Evolutionary conservation across 164 flowering plant genomes (phyloP).

Genomic region (Dillenia turbinata): DNA sequence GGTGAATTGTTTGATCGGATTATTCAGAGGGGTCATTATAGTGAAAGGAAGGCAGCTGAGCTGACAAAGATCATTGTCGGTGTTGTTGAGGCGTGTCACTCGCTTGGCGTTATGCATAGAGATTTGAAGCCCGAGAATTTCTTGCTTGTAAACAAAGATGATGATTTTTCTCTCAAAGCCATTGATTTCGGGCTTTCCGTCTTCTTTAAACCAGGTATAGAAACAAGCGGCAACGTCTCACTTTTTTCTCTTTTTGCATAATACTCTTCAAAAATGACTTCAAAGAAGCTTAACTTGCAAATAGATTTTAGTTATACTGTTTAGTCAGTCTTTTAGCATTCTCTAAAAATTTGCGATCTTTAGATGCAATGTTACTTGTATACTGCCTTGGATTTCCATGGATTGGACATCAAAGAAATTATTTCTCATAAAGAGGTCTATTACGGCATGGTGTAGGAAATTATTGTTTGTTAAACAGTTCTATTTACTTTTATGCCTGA

Average conservation of each 20-base stretch:
- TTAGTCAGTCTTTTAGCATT: too few species aligned
- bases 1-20: slow-evolving; percentile 89
- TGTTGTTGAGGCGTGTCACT: slow-evolving; percentile 87
- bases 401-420: too few species aligned
- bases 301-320: too few species aligned
- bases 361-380: too few species aligned
- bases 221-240: background rate
- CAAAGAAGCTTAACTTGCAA: too few species aligned
- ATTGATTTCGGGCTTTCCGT: slow-evolving; percentile 93
- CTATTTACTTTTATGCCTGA: slow-evolving; percentile 4
- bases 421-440: too few species aligned
- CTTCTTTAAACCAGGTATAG: slow-evolving; percentile 84
- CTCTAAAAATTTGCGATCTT: too few species aligned
- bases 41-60: slow-evolving; percentile 88
- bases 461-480: too few species aligned
- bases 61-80: slow-evolving; percentile 79
- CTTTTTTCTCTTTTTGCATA: background rate
- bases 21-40: slow-evolving; percentile 83
- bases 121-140: slow-evolving; percentile 91
- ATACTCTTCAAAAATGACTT: too few species aligned
- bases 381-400: too few species aligned
- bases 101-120: slow-evolving; percentile 92
- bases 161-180: slow-evolving; percentile 89
- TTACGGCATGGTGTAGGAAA: too few species aligned
- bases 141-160: slow-evolving; percentile 78